A percentile compares a stretch with the other conserved stretches of the same genome.
Conservation (phyloP, 2,329 filamentous ascomycete species). For the Trichoderma polysporum region DNA sequence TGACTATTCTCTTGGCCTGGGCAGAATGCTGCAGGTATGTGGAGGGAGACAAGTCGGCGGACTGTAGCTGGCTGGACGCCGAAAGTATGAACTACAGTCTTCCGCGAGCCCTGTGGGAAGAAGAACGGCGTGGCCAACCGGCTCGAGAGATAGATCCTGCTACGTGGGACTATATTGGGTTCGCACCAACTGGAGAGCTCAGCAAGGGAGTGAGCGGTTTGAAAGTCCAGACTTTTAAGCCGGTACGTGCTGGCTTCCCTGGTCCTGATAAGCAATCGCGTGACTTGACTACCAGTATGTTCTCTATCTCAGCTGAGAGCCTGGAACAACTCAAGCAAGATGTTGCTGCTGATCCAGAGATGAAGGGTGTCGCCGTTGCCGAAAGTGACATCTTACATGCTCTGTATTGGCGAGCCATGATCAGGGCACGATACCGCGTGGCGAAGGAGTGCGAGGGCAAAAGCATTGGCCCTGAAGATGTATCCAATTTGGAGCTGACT, state of each 20-base stretch:
- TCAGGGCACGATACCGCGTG: slow-evolving; percentile 37
- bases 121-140: slow-evolving; percentile 26
- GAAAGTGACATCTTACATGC: slow-evolving; percentile 42
- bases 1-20: slow-evolving; percentile 32
- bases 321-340: slow-evolving; percentile 19
- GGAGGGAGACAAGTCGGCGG: slow-evolving; percentile 28
- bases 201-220: not conserved
- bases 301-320: slow-evolving; percentile 34
- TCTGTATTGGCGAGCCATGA: slow-evolving; percentile 40
- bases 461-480: slow-evolving; percentile 26
- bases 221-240: not conserved
- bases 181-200: not conserved
- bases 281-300: slow-evolving; percentile 31
- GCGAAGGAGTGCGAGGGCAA: slow-evolving; percentile 26
- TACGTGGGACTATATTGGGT: slow-evolving; percentile 22
- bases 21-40: slow-evolving; percentile 33
- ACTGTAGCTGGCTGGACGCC: slow-evolving; percentile 30
- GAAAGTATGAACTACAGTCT: slow-evolving; percentile 34
- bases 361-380: slow-evolving; percentile 29
- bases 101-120: slow-evolving; percentile 30
- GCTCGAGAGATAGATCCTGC: slow-evolving; percentile 29
- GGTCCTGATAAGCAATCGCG: not conserved
- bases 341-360: not conserved
- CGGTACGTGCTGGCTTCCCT: not conserved
- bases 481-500: slow-evolving; percentile 36